These are phyloP conservation scores for Orobanche coerulescens DNA, from an alignment of 257 asterid species.

Conservation along the genomic window DNA sequence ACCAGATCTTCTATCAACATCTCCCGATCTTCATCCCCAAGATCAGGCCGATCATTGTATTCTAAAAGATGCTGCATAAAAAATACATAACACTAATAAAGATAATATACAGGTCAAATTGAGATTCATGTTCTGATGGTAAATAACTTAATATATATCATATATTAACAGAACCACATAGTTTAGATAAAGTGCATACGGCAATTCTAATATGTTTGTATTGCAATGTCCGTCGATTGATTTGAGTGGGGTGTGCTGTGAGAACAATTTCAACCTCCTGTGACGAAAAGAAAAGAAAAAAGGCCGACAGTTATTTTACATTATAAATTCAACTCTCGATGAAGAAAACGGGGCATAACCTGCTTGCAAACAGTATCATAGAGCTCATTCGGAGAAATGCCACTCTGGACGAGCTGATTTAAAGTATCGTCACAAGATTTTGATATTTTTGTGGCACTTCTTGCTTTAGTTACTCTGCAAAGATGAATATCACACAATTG, in stretches of 20 bases:
- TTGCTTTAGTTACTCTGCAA: slow-evolving; percentile 74
- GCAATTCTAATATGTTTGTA: slow-evolving; percentile 93
- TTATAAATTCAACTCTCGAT: background rate
- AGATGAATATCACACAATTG: slow-evolving; percentile 12
- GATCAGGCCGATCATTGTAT: slow-evolving; percentile 81
- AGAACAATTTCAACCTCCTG: slow-evolving; percentile 98
- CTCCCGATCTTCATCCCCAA: slow-evolving; percentile 79
- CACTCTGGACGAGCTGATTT: slow-evolving; percentile 72
- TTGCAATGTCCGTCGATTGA: slow-evolving; percentile 85
- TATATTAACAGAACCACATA: background rate
- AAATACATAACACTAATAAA: background rate
- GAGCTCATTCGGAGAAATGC: slow-evolving; percentile 73
- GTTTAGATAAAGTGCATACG: slow-evolving; percentile 32
- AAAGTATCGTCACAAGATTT: slow-evolving; percentile 91
- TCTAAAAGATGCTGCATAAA: slow-evolving; percentile 80
- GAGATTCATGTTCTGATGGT: slow-evolving; percentile 1
- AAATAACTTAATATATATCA: background rate
- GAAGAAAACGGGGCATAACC: no score
- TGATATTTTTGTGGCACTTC: slow-evolving; percentile 45
- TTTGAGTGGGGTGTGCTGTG: slow-evolving; percentile 98
- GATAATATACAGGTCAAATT: background rate
- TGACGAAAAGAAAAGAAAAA: slow-evolving; percentile 2
- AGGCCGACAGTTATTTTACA: slow-evolving; percentile 12
- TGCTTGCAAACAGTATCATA: slow-evolving; percentile 85
- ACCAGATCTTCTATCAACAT: slow-evolving; percentile 96